Conservation (phyloP, 495 filamentous ascomycete species). For the Sporormia fimetaria region DNA sequence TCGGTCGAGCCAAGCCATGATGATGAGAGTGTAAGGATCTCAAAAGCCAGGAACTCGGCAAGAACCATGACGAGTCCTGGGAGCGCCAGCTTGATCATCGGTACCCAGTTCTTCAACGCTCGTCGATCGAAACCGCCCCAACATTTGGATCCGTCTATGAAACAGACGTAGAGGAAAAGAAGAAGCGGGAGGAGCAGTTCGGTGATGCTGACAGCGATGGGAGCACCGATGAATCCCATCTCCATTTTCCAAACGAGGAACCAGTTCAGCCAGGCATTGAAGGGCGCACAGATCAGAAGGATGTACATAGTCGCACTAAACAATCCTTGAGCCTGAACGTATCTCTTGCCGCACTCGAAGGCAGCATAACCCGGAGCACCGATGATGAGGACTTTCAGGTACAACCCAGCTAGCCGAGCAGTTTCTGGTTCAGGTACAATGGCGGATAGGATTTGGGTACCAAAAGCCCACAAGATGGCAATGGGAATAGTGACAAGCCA, state of each 20-base stretch:
- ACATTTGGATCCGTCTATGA: conserved; percentile 47
- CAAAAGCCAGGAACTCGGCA: conserved; percentile 67
- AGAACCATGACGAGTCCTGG: conserved; percentile 87
- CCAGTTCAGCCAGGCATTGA: conserved; percentile 58
- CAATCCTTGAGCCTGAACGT: conserved; percentile 59
- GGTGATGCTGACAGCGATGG: conserved; percentile 70
- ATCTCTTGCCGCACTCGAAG: conserved; percentile 62
- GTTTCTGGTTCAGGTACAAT: conserved; percentile 53
- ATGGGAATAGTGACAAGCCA: conserved; percentile 53
- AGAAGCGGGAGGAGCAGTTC: conserved; percentile 69
- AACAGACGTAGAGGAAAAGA: conserved; percentile 58
- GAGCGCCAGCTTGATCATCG: conserved; percentile 74
- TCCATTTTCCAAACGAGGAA: conserved; percentile 60
- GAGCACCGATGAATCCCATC: conserved; percentile 75
- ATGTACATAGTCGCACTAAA: conserved; percentile 58
- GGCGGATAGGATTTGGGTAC: conserved; percentile 41
- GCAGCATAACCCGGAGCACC: conserved; percentile 58
- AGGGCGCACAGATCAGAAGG: conserved; percentile 51
- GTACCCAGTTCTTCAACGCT: conserved; percentile 71
- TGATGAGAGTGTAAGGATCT: conserved; percentile 44
- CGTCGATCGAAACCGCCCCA: conserved; percentile 69
- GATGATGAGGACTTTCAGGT: conserved; percentile 51
- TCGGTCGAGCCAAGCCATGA: conserved; percentile 39
- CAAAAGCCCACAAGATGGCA: conserved; percentile 46
- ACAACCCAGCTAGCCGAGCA: conserved; percentile 53